phyloP scores from a whole-genome alignment of 257 asterid species.

The Plantago elongata region DNA sequence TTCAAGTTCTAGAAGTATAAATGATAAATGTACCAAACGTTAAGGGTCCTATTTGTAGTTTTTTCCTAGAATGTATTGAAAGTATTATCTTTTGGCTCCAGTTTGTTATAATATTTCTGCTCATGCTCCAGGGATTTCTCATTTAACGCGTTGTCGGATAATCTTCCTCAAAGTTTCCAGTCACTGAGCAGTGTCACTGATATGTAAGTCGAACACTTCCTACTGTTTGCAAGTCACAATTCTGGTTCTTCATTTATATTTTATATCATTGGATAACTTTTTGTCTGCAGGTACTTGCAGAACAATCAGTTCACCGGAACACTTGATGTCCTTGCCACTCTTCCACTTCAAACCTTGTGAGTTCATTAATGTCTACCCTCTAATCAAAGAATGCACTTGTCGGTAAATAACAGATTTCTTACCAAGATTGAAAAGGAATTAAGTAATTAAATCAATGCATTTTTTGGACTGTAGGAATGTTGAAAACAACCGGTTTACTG shows the following conservation, averaged over 20 bases:
- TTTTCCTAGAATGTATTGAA: neutral
- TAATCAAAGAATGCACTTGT: neutral
- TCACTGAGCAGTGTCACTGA: constrained; percentile 43
- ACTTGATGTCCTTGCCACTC: constrained; percentile 76
- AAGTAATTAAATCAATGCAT: constrained; percentile 12
- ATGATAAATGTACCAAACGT: too few species aligned
- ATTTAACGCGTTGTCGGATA: constrained; percentile 59
- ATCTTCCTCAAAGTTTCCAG: constrained; percentile 74
- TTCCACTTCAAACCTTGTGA: constrained; percentile 78
- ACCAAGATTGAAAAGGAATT: neutral
- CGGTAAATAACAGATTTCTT: constrained; percentile 1
- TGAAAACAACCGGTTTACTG: constrained; percentile 81
- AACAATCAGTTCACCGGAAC: constrained; percentile 92
- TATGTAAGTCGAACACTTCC: constrained; percentile 50
- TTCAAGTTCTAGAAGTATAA: too few species aligned
- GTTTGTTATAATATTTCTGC: constrained; percentile 7
- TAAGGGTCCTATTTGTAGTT: neutral
- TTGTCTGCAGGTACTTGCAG: constrained; percentile 68
- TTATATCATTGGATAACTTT: constrained; percentile 17
- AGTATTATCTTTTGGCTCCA: constrained; percentile 1
- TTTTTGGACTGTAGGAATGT: constrained; percentile 46
- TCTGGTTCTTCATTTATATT: neutral
- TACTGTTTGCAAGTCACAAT: neutral
- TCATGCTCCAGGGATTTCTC: constrained; percentile 76
- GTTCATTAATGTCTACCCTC: constrained; percentile 22